Conservation (phyloP, 139 green algal genomes). For the Mesotaenium endlicherianum region DNA sequence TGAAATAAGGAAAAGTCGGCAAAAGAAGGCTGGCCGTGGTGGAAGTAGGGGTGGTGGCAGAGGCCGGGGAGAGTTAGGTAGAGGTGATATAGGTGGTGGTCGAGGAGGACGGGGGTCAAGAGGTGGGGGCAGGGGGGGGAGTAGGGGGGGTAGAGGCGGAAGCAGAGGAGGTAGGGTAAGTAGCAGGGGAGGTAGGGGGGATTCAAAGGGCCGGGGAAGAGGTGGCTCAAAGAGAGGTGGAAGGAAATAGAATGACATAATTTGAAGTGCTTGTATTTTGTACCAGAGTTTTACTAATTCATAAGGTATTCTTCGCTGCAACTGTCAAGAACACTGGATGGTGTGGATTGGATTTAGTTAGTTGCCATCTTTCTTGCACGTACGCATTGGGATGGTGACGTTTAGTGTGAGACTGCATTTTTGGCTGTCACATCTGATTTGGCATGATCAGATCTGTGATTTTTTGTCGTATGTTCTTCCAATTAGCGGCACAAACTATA, state of each 20-base stretch:
- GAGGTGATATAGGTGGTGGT: neutral
- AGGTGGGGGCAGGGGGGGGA: neutral
- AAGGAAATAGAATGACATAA: too few relatives aligned
- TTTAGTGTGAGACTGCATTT: neutral
- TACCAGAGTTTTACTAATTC: too few relatives aligned
- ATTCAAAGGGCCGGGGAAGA: neutral
- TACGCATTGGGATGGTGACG: neutral
- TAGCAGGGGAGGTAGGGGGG: neutral
- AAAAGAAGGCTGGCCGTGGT: neutral
- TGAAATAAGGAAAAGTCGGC: conserved; percentile 18
- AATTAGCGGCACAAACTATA: neutral
- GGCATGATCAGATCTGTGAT: neutral
- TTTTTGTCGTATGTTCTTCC: neutral
- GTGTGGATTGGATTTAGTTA: neutral
- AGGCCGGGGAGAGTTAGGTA: conserved; percentile 1
- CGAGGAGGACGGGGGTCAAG: neutral
- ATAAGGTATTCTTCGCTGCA: neutral
- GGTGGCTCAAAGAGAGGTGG: neutral
- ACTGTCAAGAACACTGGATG: neutral
- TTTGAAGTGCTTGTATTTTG: too few relatives aligned
- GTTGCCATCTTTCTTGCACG: neutral
- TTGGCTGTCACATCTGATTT: neutral
- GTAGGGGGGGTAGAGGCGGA: neutral
- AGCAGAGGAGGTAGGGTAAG: neutral
- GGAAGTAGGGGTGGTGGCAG: neutral